Evolutionary conservation across 179 eudicot species (phyloP).

Genomic region (Nepenthes alata): DNA sequence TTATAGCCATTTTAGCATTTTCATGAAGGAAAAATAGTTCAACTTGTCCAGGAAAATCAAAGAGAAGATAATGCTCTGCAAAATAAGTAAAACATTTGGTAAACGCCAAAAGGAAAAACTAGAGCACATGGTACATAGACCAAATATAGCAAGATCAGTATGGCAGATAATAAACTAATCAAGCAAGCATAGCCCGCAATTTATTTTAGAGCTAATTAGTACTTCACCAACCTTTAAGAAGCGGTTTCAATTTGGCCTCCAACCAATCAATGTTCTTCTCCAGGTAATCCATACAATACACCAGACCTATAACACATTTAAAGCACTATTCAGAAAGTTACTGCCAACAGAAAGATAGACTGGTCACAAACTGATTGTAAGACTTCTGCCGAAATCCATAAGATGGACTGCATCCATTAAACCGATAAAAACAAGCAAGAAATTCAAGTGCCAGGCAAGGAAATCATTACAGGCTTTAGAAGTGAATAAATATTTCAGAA

Average conservation of each 20-base stretch:
- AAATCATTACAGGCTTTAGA: no score
- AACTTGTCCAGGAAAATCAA: constrained; percentile 98
- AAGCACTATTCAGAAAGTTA: constrained; percentile 1
- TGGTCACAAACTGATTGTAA: no score
- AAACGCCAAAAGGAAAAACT: constrained; percentile 1
- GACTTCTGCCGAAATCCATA: no score
- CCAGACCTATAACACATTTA: constrained; percentile 48
- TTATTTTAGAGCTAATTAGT: neutral
- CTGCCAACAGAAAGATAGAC: neutral
- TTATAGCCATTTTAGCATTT: constrained; percentile 65
- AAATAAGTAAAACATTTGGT: constrained; percentile 5
- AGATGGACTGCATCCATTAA: no score
- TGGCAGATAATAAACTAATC: no score
- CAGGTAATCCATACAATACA: constrained; percentile 94
- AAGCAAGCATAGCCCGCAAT: neutral
- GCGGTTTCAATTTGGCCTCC: constrained; percentile 74
- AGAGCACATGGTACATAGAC: no score
- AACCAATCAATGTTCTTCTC: constrained; percentile 97
- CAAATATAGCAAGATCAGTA: no score
- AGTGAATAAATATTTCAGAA: no score
- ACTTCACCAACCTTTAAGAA: constrained; percentile 59
- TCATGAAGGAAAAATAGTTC: constrained; percentile 89
- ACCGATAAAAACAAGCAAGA: no score
- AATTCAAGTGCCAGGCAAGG: no score
- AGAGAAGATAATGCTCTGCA: constrained; percentile 95